A percentile compares a stretch with the other conserved stretches of the same genome.
phyloP scores from a whole-genome alignment of 1,284 basidiomycete species.

The Ganoderma sinense region DNA sequence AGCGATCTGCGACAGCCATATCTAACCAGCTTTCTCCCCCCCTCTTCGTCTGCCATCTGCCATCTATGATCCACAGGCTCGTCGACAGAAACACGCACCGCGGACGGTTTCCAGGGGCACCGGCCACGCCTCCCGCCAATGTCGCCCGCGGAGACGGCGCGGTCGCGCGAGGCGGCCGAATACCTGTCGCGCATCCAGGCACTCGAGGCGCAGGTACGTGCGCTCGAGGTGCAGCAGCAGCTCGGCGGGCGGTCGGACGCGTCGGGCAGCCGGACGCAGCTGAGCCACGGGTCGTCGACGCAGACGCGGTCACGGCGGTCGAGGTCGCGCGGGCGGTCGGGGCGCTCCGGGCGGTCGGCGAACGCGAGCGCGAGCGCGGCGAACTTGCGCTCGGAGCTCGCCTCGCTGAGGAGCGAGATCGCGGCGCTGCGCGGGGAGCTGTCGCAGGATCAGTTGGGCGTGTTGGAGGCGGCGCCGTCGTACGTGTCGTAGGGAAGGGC shows the following conservation, averaged over 20 bases:
- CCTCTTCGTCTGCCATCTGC: too few relatives aligned
- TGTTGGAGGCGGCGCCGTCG: conserved; percentile 10
- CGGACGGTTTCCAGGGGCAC: background rate
- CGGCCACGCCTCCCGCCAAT: conserved; percentile 3
- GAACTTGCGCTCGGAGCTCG: conserved; percentile 10
- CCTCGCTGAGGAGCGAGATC: conserved; percentile 13
- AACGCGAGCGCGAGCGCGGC: background rate
- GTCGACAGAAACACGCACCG: background rate
- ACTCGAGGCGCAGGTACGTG: conserved; percentile 4
- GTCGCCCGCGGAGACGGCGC: background rate
- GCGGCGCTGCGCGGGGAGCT: conserved; percentile 16
- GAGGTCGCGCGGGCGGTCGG: background rate
- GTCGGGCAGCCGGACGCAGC: conserved; percentile 5
- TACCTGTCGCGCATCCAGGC: background rate
- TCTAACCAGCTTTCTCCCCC: background rate
- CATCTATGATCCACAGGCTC: background rate
- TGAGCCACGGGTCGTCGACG: background rate
- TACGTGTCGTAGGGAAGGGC: background rate
- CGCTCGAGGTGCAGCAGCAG: conserved; percentile 1
- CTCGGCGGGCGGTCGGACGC: background rate
- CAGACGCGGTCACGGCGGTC: conserved; percentile 1
- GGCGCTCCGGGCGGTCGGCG: background rate
- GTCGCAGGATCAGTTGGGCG: conserved; percentile 14
- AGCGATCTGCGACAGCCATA: background rate
- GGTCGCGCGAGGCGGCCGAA: background rate